A percentile compares a stretch with the other conserved stretches of the same genome.
Evolutionary conservation across 768 basidiomycete species (phyloP).

Genomic region (Auriculariales sp.): DNA sequence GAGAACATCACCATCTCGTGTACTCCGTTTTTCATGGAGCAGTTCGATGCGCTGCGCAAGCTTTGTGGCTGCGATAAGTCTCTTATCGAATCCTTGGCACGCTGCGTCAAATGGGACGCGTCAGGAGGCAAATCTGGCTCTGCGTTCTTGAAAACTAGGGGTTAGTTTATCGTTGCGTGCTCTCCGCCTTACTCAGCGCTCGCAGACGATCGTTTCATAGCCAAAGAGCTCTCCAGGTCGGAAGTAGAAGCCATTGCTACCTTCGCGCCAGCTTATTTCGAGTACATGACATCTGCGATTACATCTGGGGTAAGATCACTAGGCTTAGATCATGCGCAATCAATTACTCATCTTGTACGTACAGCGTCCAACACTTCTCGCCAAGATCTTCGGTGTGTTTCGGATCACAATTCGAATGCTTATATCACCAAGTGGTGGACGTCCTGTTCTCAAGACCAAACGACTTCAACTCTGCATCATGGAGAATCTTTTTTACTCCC

Average conservation of each 20-base stretch:
- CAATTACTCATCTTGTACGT: conserved; percentile 6
- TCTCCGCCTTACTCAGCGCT: conserved; percentile 2
- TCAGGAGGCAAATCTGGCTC: conserved; percentile 94
- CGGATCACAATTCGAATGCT: conserved; percentile 83
- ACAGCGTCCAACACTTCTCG: conserved; percentile 84
- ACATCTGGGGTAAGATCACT: conserved; percentile 51
- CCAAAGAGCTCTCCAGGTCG: conserved; percentile 83
- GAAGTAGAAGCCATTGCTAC: conserved; percentile 93
- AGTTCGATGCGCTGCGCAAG: conserved; percentile 85
- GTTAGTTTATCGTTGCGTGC: conserved; percentile 23
- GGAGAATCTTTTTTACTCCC: conserved; percentile 94
- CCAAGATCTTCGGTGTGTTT: conserved; percentile 94
- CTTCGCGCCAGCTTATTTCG: conserved; percentile 94
- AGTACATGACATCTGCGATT: conserved; percentile 94
- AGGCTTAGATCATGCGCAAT: conserved; percentile 3
- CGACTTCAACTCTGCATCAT: conserved; percentile 95
- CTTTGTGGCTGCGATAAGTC: conserved; percentile 91
- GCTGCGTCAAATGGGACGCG: conserved; percentile 93
- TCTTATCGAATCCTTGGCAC: conserved; percentile 83
- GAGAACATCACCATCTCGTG: conserved; percentile 85
- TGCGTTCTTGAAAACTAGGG: conserved; percentile 89
- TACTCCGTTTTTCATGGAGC: conserved; percentile 89
- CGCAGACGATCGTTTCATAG: conserved; percentile 93
- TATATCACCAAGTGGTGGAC: conserved; percentile 32
- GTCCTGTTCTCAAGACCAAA: conserved; percentile 59